Conservation (phyloP, 2,329 filamentous ascomycete genomes). For the Cryphonectria japonica region DNA sequence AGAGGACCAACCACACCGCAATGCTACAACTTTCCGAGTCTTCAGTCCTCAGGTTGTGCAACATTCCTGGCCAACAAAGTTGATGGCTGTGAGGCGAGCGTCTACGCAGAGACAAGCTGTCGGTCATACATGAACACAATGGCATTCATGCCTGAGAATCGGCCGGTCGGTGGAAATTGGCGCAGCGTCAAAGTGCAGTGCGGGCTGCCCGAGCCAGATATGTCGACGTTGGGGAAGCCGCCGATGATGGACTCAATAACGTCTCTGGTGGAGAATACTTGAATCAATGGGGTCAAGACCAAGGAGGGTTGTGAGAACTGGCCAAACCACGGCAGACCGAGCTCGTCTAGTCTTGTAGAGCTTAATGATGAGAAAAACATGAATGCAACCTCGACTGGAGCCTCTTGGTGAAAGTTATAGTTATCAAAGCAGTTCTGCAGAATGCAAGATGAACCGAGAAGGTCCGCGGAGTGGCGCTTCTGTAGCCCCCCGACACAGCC, state of each 20-base stretch:
- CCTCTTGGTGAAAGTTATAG: not conserved
- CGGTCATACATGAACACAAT: slow-evolving; percentile 41
- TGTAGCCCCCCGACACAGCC: too few relatives aligned
- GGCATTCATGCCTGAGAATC: slow-evolving; percentile 42
- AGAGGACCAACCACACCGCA: slow-evolving; percentile 34
- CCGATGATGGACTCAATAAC: slow-evolving; percentile 33
- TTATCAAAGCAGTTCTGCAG: too few relatives aligned
- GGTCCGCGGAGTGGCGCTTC: too few relatives aligned
- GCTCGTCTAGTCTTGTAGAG: not conserved
- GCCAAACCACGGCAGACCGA: not conserved
- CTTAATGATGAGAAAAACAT: not conserved
- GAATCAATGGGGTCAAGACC: not conserved
- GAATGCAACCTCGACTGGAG: not conserved
- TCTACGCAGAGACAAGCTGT: slow-evolving; percentile 43
- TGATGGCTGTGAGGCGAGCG: slow-evolving; percentile 43
- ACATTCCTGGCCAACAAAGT: slow-evolving; percentile 42
- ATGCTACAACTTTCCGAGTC: slow-evolving; percentile 41
- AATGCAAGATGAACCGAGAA: too few relatives aligned
- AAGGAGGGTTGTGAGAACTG: not conserved
- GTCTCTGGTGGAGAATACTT: slow-evolving; percentile 19
- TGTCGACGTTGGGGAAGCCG: slow-evolving; percentile 34
- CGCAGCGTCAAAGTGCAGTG: slow-evolving; percentile 43
- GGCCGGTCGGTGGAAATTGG: slow-evolving; percentile 40
- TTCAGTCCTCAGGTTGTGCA: slow-evolving; percentile 39
- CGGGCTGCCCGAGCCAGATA: slow-evolving; percentile 36